Conservation (phyloP, 106 monocot species). For the Agapanthus africanus region DNA sequence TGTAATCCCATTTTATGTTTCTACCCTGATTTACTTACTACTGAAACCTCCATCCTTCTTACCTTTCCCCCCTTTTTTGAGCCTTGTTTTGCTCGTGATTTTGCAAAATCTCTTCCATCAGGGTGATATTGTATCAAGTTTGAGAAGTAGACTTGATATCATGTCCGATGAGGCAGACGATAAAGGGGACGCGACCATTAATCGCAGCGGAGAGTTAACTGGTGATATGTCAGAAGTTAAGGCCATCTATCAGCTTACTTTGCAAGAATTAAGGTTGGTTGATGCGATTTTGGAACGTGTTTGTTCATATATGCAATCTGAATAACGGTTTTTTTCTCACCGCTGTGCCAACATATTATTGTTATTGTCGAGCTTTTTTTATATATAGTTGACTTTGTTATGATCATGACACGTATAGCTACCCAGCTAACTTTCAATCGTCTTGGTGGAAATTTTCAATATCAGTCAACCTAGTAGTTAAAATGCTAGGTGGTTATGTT, state of each 20-base stretch:
- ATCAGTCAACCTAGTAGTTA: not conserved
- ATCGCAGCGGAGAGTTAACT: conserved; percentile 5
- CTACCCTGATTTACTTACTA: not conserved
- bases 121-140: conserved; percentile 63
- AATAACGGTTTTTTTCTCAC: not conserved
- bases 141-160: conserved; percentile 67
- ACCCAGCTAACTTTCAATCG: not conserved
- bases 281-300: not conserved
- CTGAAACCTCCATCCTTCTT: not conserved
- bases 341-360: not conserved
- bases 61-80: not conserved
- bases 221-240: conserved; percentile 18
- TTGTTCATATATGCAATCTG: not conserved
- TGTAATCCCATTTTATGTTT: not conserved
- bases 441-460: not conserved
- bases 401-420: too few relatives aligned
- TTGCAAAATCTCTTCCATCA: conserved; percentile 13
- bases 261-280: conserved; percentile 49
- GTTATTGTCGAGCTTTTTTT: not conserved
- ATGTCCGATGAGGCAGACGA: conserved; percentile 56
- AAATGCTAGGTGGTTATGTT: not conserved
- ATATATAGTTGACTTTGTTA: not conserved
- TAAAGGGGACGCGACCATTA: conserved; percentile 10
- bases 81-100: too few relatives aligned
- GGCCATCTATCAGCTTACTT: conserved; percentile 28